Conservation (phyloP, 2,329 filamentous ascomycete species). For the Helminthosporium solani region DNA sequence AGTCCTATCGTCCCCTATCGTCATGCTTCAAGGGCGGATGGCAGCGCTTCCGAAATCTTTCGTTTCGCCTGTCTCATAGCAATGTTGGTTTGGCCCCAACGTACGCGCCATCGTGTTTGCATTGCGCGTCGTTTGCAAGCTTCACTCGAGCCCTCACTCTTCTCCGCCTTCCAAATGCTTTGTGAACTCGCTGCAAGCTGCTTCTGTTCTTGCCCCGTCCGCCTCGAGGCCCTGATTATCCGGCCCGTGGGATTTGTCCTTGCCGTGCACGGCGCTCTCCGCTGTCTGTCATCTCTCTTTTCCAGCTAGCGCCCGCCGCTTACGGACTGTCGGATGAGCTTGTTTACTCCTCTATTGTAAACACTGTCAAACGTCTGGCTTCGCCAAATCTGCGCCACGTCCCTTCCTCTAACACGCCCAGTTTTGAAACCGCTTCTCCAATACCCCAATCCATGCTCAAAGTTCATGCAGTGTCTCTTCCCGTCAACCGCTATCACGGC, state of each 20-base stretch:
- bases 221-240: not conserved
- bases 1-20: constrained; percentile 12
- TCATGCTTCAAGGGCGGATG: constrained; percentile 37
- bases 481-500: constrained; percentile 22
- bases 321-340: constrained; percentile 32
- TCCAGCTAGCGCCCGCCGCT: constrained; percentile 40
- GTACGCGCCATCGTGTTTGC: constrained; percentile 9
- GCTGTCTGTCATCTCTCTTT: constrained; percentile 30
- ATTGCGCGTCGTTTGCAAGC: constrained; percentile 19
- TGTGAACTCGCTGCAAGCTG: not conserved
- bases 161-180: not conserved
- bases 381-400: constrained; percentile 38
- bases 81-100: constrained; percentile 23
- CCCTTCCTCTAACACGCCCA: constrained; percentile 36
- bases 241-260: constrained; percentile 11
- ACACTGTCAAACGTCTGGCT: constrained; percentile 43
- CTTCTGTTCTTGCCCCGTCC: no score
- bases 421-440: constrained; percentile 44
- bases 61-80: constrained; percentile 41
- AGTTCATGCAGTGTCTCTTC: constrained; percentile 32
- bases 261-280: constrained; percentile 29
- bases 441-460: constrained; percentile 26
- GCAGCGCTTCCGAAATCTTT: constrained; percentile 28
- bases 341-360: constrained; percentile 42
- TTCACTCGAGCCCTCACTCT: constrained; percentile 5